Conservation (phyloP, 352 stramenopile genomes). For the Albugo laibachii region DNA sequence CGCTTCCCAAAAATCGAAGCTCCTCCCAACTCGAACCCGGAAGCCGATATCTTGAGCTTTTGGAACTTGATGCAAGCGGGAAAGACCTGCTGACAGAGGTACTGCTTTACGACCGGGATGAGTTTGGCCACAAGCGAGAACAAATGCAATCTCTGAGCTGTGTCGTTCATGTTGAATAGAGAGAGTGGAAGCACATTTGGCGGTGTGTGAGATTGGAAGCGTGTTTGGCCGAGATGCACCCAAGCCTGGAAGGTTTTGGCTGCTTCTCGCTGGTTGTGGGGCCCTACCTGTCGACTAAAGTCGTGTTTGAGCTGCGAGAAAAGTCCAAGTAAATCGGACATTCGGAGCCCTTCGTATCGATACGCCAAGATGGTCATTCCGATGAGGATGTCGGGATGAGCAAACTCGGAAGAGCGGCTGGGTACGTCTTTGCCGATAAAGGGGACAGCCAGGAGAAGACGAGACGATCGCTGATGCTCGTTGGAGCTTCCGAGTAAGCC, state of each 20-base stretch:
- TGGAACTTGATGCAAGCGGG: constrained; percentile 98
- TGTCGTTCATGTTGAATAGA: constrained; percentile 94
- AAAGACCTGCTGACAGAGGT: constrained; percentile 95
- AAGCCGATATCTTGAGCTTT: constrained; percentile 96
- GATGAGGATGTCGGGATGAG: constrained; percentile 94
- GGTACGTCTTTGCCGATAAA: constrained; percentile 99
- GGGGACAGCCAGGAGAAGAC: constrained; percentile 91
- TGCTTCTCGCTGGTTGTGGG: constrained; percentile 55
- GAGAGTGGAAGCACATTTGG: constrained; percentile 86
- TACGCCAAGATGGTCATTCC: constrained; percentile 82
- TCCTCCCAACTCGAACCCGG: constrained; percentile 96
- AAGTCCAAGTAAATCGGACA: constrained; percentile 67
- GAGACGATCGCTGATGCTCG: constrained; percentile 59
- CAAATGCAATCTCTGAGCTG: constrained; percentile 88
- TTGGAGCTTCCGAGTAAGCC: constrained; percentile 81
- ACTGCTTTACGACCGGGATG: constrained; percentile 93
- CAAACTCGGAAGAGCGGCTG: constrained; percentile 96
- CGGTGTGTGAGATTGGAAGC: no score
- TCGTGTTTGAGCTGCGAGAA: constrained; percentile 79
- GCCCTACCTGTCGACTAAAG: constrained; percentile 67
- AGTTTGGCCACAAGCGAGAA: constrained; percentile 89
- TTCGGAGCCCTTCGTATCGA: constrained; percentile 76
- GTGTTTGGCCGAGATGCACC: constrained; percentile 20
- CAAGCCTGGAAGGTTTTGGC: constrained; percentile 62
- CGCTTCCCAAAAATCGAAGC: constrained; percentile 94